These are phyloP conservation scores for Spathaspora girioi DNA, from an alignment of 805 yeast genomes.

Conservation along the genomic window DNA sequence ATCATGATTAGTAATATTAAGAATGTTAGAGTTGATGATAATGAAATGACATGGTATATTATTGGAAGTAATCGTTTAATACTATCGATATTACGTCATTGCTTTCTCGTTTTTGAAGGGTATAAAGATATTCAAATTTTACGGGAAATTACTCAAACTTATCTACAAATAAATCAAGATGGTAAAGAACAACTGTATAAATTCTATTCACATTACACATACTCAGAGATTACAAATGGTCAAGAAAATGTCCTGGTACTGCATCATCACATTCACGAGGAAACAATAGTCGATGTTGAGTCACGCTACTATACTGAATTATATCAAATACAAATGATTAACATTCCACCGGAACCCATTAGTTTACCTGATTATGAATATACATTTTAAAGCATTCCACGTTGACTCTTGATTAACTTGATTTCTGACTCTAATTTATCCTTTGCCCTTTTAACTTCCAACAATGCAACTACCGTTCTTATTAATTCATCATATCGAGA, in stretches of 20 bases:
- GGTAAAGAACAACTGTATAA: not conserved
- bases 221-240: not conserved
- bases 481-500: constrained; percentile 73
- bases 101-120: constrained; percentile 28
- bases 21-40: not conserved
- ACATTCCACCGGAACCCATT: not conserved
- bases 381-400: constrained; percentile 15
- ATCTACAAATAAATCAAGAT: not conserved
- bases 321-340: not conserved
- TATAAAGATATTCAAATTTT: constrained; percentile 24
- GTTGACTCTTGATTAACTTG: constrained; percentile 38
- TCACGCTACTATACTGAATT: not conserved
- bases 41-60: not conserved
- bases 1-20: not conserved
- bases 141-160: not conserved
- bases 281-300: not conserved
- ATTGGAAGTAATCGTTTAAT: not conserved
- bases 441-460: constrained; percentile 81
- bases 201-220: not conserved
- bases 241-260: not conserved
- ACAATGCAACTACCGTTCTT: constrained; percentile 62
- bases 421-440: constrained; percentile 85
- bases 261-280: not conserved
- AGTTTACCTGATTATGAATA: constrained; percentile 4
- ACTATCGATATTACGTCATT: constrained; percentile 19